Evolutionary conservation across 768 basidiomycete genomes (phyloP), one percentile per base, ranked within the genome.

Genomic region (Boletus rufocinnamomeus): DNA sequence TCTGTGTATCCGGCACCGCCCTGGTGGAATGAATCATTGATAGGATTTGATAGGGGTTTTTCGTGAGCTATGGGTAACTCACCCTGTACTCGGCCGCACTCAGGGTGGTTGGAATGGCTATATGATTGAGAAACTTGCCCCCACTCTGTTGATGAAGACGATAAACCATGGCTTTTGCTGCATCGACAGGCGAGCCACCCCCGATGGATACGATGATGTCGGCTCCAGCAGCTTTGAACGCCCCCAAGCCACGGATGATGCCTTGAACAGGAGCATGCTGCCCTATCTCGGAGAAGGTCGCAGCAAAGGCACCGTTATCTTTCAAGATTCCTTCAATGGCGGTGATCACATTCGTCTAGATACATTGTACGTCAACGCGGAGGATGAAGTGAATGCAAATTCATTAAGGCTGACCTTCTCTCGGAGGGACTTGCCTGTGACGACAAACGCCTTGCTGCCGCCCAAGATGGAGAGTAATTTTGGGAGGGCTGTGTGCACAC

Each of bases 161-260:
- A 69, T 84, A 86, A 9, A 87, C 68, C 30, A 92, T 87, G 0
- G 84, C 85, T 68, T 93, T 93, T 23, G 87, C 76, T 2, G 87
- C 89, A 69, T 92, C 91, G 57, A 92, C 78, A 14, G 90, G 89
- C 1, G 89, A 91, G 50, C 91, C 91, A 25, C 91, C 91, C 3
- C 91, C 91, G 44, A 92, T 78, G 28, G 88, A 76, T 40, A 93
- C 81, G 62, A 92, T 83, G 23, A 86, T 78, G 67, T 91, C 85
- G 58, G 87, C 87, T 13, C 78, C 78, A 25, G 79, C 72, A 11
- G 83, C 78, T 46, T 77, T 81, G 75, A 88, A 84, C 2, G 74
- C 68, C 59, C 82, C 74, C 55, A 84, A 76, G 30, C 84, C 88
- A 16, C 76, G 77, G 19, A 76, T 72, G 62, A 91, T 88, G 14